Evolutionary conservation across 495 filamentous ascomycete genomes (phyloP), one percentile per base, ranked within the genome.

Genomic region (Aspergillus indologenus): DNA sequence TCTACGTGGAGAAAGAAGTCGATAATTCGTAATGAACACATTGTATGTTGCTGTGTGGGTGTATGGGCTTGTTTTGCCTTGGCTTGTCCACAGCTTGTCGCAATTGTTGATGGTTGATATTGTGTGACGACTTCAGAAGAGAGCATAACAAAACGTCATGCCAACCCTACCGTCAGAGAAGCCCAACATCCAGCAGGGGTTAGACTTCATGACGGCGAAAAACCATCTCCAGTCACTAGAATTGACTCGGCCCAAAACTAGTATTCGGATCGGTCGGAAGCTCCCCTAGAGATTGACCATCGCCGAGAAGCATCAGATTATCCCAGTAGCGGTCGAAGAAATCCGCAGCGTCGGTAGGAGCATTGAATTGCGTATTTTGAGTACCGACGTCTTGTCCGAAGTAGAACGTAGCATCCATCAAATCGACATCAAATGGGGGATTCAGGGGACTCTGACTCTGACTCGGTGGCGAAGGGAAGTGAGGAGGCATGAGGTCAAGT

Each of bases 241-340:
- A 40, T 15, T 40, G 12, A 14, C 12, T 14, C 6, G 12, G 2
- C 34, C 12, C 34, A 15, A 9, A 2, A 11, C 34, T 2, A 9
- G 34, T 15, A 40, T 40, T 40, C 7, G 5, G 34, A 14, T 40
- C 34, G 19, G 23, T 21, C 1, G 6, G 9, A 9, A 48, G 4
- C 3, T 12, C 19, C 23, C 11, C 23, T 0, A 23, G 8, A 12
- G 45, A 22, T 22, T 2, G 9, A 8, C 18, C 20, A 19, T 23
- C 45, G 12, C 45, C 45, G 1, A 48, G 45, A 9, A 48, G 20
- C 45, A 48, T 48, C 20, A 48, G 20, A 17, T 48, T 48, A 2
- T 48, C 45, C 45, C 45, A 48, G 20, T 48, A 48, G 15, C 45
- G 19, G 18, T 48, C 45, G 12, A 48, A 48, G 20, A 48, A 48